These are phyloP conservation scores for Caloboletus inedulis DNA, from an alignment of 1,284 basidiomycete species.

Conservation along the genomic window DNA sequence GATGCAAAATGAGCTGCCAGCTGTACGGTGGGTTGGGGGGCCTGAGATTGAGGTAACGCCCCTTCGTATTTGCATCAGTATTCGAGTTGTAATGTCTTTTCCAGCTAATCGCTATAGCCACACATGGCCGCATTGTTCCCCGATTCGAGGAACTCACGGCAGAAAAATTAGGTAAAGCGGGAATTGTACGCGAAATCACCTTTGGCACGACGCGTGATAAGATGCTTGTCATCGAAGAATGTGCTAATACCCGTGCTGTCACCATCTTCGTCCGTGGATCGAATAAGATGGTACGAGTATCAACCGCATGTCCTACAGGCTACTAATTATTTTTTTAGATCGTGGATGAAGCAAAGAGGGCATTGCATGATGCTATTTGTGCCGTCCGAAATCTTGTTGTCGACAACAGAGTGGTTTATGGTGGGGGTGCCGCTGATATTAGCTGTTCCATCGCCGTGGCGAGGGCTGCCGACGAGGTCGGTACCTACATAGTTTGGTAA, in stretches of 20 bases:
- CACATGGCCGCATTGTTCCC: constrained; percentile 96
- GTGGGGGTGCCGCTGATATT: constrained; percentile 97
- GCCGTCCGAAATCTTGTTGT: constrained; percentile 94
- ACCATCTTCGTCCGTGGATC: constrained; percentile 97
- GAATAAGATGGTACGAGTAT: constrained; percentile 88
- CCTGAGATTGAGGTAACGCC: constrained; percentile 89
- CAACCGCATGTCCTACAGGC: background rate
- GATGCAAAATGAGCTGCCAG: constrained; percentile 96
- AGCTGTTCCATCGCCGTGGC: constrained; percentile 91
- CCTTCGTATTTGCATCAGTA: background rate
- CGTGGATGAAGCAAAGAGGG: constrained; percentile 97
- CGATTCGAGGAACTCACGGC: constrained; percentile 93
- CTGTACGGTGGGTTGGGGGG: constrained; percentile 99
- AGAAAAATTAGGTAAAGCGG: constrained; percentile 91
- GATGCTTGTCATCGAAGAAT: constrained; percentile 99
- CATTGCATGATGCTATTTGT: constrained; percentile 96
- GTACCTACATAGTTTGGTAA: constrained; percentile 14
- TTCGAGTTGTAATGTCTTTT: constrained; percentile 1
- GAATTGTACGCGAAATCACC: constrained; percentile 88
- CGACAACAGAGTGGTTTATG: constrained; percentile 97
- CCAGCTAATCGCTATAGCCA: constrained; percentile 96
- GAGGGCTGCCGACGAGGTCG: constrained; percentile 89
- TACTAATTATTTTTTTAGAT: constrained; percentile 53
- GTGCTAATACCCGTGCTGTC: constrained; percentile 94
- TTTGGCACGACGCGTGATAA: constrained; percentile 98